These are phyloP conservation scores for Alternaria angustiovoidea DNA, from an alignment of 2,329 filamentous ascomycete species.

Conservation along the genomic window DNA sequence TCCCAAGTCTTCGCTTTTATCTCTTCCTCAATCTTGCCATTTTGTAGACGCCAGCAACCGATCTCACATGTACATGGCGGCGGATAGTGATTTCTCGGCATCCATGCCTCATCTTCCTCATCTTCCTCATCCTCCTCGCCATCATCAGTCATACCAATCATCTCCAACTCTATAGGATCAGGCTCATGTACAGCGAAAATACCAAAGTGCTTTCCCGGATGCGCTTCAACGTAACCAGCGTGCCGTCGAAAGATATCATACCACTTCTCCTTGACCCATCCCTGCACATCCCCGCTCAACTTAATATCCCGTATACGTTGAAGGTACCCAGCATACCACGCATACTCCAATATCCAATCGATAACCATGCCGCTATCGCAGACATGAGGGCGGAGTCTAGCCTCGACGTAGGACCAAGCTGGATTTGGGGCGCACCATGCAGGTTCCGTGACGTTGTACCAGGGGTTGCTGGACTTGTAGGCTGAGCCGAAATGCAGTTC, in stretches of 20 bases:
- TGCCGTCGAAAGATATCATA: conserved; percentile 8
- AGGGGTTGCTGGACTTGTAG: conserved; percentile 10
- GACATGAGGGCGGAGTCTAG: not conserved
- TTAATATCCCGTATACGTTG: not conserved
- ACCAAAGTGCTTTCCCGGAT: not conserved
- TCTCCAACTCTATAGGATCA: not conserved
- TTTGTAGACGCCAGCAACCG: not conserved
- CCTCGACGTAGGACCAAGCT: not conserved
- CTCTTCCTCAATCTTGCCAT: not conserved
- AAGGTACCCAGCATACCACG: not conserved
- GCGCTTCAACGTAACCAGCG: not conserved
- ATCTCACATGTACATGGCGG: not conserved
- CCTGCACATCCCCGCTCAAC: conserved; percentile 21
- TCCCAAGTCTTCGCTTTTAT: not conserved
- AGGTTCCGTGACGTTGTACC: conserved; percentile 5
- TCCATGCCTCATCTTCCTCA: not conserved
- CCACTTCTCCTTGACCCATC: conserved; percentile 31
- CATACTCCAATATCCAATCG: not conserved
- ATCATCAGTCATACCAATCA: not conserved
- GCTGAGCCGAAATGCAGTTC: conserved; percentile 12
- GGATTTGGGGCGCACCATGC: not conserved
- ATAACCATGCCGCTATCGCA: not conserved
- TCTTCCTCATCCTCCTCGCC: not conserved
- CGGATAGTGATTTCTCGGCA: not conserved
- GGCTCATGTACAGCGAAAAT: not conserved